Conservation (phyloP, 345 rosid species). For the Reutealis trisperma region DNA sequence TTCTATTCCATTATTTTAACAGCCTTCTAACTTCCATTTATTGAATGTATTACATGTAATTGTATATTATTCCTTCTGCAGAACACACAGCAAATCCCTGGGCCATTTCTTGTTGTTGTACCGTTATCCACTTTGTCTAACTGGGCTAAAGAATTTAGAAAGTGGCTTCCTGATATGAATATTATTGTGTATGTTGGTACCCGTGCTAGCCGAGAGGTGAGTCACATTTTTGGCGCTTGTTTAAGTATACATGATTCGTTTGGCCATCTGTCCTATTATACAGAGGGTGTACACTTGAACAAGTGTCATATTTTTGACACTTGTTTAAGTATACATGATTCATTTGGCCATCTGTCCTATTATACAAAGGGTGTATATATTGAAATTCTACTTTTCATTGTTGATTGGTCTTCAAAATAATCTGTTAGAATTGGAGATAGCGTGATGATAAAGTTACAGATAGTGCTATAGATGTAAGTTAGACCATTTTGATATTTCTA, state of each 20-base stretch:
- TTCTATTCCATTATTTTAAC: neutral
- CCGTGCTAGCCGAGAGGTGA: constrained; percentile 99
- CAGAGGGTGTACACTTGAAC: neutral
- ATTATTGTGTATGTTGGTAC: constrained; percentile 96
- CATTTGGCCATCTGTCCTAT: neutral
- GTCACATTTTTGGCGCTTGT: constrained; percentile 8
- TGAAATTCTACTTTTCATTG: neutral
- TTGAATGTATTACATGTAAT: neutral
- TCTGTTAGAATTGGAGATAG: neutral
- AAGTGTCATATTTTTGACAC: constrained; percentile 14
- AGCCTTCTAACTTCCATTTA: neutral
- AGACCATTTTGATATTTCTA: too few relatives aligned
- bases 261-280: neutral
- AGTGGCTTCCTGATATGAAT: constrained; percentile 97
- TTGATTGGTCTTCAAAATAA: too few relatives aligned
- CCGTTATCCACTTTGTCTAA: constrained; percentile 96
- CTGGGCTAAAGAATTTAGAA: constrained; percentile 98
- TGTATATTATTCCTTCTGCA: constrained; percentile 34
- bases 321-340: neutral
- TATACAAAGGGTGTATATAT: neutral
- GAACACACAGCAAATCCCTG: constrained; percentile 93
- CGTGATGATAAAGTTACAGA: neutral
- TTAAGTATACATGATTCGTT: neutral
- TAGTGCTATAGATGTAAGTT: neutral
- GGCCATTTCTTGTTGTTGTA: constrained; percentile 98